Conservation (phyloP, 1,284 basidiomycete genomes). For the Ceratobasidium sp. region DNA sequence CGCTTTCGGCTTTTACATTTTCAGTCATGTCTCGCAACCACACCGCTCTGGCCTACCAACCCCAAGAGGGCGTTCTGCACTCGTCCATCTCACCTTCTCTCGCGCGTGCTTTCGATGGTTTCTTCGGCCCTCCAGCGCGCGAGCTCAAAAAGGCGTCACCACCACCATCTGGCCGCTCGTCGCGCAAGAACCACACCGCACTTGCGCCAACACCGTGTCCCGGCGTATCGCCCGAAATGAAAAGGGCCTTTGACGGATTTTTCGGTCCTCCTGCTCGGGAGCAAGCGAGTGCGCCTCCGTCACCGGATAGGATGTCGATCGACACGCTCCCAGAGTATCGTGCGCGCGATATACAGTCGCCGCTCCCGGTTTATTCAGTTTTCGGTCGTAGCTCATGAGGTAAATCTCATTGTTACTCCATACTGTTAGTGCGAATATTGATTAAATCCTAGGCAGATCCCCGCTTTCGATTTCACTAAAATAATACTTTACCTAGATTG, state of each 20-base stretch:
- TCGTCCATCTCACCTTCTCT: conserved; percentile 26
- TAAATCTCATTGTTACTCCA: neutral
- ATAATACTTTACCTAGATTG: too few species aligned
- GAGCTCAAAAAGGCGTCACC: too few species aligned
- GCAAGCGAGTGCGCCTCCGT: neutral
- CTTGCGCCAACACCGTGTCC: conserved; percentile 10
- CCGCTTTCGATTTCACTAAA: too few species aligned
- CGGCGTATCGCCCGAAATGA: conserved; percentile 21
- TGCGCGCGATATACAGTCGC: neutral
- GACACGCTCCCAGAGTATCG: conserved; percentile 30
- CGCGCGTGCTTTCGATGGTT: conserved; percentile 38
- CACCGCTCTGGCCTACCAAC: conserved; percentile 29
- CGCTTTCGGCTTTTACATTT: neutral
- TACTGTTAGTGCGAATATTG: too few species aligned
- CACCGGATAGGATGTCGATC: conserved; percentile 3
- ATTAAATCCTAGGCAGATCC: too few species aligned
- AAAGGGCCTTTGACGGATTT: conserved; percentile 38
- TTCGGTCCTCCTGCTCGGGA: conserved; percentile 40
- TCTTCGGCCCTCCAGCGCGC: conserved; percentile 40
- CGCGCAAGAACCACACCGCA: conserved; percentile 23
- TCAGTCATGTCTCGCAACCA: conserved; percentile 27
- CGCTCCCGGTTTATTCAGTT: conserved; percentile 28
- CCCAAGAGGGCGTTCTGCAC: conserved; percentile 23
- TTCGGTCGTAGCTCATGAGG: conserved; percentile 25
- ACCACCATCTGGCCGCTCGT: neutral